Evolutionary conservation across 257 asterid species (phyloP), one percentile per base, ranked within the genome.

Genomic region (Apocynum venetum): DNA sequence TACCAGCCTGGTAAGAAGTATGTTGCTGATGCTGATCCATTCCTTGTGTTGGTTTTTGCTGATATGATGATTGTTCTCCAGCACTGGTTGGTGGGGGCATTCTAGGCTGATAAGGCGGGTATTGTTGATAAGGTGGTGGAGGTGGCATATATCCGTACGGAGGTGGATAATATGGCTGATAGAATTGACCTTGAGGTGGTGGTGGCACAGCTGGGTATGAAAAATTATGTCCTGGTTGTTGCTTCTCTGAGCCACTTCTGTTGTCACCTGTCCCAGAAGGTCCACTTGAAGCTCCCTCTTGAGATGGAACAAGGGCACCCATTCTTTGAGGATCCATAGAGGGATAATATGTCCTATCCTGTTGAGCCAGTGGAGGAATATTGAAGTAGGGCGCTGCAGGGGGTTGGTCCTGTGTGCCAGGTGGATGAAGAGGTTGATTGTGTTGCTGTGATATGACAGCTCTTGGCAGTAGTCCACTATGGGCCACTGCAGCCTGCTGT

Each of bases 251-350:
- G 12, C 84, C 87, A 82, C 78, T 71, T 84, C 69, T 87, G 79
- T 76, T 82, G 74, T 90, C 97, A 79, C 80, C 84, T 0, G 94
- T 77, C 36, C 91, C 96, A 3, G 88, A 78, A 10, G 91, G 78
- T n/a, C 92, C 91, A 72, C 85, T 79, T 1, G 90, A 81, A 61
- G 84, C 76, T 64, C 98, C 98, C 25, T 95, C 99, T 75, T 91
- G 97, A 43, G 96, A 82, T 46, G 91, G 83, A 40, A 90, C 76
- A 41, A 87, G 60, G 40, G 98, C 99, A 53, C 98, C 98, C 99
- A 93, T 93, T 80, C 97, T 87, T 72, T 96, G 99, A 35, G 98
- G 98, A 82, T 96, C 99, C 98, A 93, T 96, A 0, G 99, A 96
- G 13, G 99, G 99, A 81, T 93, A 96, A 74, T 86, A 88, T 6